Conservation (phyloP, 2,329 filamentous ascomycete genomes). For the Xylariaceae sp. region DNA sequence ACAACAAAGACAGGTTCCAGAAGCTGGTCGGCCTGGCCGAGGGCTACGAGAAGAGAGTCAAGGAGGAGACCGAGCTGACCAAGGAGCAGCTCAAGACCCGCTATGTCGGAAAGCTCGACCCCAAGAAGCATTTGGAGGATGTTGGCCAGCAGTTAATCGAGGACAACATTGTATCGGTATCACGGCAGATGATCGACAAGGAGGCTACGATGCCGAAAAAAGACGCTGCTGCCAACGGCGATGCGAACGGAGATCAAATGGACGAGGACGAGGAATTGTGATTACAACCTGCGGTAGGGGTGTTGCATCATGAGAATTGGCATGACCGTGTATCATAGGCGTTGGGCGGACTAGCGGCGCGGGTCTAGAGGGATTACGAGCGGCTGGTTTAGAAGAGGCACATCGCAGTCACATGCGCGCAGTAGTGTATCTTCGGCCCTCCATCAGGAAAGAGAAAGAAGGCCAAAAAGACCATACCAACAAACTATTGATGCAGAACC, state of each 20-base stretch:
- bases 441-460: too few species aligned
- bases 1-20: conserved; percentile 85
- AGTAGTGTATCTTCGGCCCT: too few species aligned
- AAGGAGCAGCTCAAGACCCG: conserved; percentile 98
- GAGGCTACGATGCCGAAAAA: conserved; percentile 87
- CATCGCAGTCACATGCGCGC: too few species aligned
- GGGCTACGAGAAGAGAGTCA: conserved; percentile 97
- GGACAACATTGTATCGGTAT: conserved; percentile 99
- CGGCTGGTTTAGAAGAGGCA: not conserved
- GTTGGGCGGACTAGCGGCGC: conserved; percentile 23
- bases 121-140: conserved; percentile 98
- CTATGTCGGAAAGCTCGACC: conserved; percentile 98
- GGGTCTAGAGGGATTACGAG: not conserved
- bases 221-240: conserved; percentile 49
- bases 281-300: conserved; percentile 25
- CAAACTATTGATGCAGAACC: too few species aligned
- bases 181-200: conserved; percentile 98
- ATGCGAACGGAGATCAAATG: conserved; percentile 59
- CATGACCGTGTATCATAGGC: conserved; percentile 31
- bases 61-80: conserved; percentile 95
- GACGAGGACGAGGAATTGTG: conserved; percentile 59
- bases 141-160: conserved; percentile 96
- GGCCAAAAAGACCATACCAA: too few species aligned
- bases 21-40: conserved; percentile 85
- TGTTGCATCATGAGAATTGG: conserved; percentile 9